phyloP scores from a whole-genome alignment of 371 early-diverging fungal genomes.

The Nematocida major region DNA sequence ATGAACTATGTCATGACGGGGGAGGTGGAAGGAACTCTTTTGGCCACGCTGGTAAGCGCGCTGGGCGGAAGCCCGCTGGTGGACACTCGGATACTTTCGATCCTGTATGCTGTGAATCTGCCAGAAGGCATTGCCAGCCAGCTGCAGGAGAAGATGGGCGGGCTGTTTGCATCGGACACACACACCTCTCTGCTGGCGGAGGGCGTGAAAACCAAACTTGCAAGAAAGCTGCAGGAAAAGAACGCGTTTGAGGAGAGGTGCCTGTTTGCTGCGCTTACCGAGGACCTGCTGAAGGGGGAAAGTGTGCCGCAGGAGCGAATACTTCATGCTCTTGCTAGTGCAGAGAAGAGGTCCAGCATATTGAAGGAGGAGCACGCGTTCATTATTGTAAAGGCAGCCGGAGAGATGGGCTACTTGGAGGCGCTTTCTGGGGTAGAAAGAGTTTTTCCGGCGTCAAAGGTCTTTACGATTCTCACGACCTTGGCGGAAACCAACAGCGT shows the following conservation, averaged over 20 bases:
- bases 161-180: not conserved
- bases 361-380: conserved; percentile 22
- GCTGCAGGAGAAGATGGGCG: conserved; percentile 1
- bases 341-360: not conserved
- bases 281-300: not conserved
- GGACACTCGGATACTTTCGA: not conserved
- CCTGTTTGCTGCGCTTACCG: conserved; percentile 8
- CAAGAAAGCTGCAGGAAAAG: not conserved
- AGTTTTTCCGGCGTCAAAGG: conserved; percentile 36
- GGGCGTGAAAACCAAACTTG: not conserved
- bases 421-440: conserved; percentile 4
- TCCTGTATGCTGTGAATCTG: not conserved
- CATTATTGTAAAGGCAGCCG: conserved; percentile 1
- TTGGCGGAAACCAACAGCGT: not conserved
- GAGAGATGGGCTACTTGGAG: conserved; percentile 21
- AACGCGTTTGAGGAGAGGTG: conserved; percentile 33
- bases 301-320: conserved; percentile 16
- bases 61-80: not conserved
- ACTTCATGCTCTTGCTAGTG: not conserved
- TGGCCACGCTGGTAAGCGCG: not conserved
- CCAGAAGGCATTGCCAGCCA: not conserved
- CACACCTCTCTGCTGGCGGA: conserved; percentile 2
- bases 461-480: conserved; percentile 12
- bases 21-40: not conserved
- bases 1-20: not conserved